Conservation (phyloP, 1,284 basidiomycete genomes). For the Apiotrichum sp. region DNA sequence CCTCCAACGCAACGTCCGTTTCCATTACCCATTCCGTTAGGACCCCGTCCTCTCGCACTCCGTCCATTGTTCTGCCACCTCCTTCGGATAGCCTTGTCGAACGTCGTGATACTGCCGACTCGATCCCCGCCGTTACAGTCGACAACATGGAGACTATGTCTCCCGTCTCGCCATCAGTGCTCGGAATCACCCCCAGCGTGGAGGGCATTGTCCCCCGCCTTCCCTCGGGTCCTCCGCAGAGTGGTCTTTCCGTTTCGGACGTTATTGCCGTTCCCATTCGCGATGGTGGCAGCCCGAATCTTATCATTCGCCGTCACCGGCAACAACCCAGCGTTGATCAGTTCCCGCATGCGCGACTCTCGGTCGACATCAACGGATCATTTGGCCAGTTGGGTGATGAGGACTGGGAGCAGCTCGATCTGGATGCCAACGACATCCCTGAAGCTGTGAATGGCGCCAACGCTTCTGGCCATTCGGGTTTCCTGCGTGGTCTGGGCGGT, state of each 20-base stretch:
- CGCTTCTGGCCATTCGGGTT: constrained; percentile 14
- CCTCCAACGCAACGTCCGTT: background rate
- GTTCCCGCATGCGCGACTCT: constrained; percentile 21
- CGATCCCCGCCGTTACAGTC: constrained; percentile 30
- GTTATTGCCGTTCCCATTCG: constrained; percentile 10
- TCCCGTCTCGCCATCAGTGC: constrained; percentile 22
- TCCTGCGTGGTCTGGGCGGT: constrained; percentile 19
- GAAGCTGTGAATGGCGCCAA: constrained; percentile 27
- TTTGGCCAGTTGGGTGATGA: constrained; percentile 30
- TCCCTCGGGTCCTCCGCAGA: constrained; percentile 8
- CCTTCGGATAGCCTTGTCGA: constrained; percentile 24
- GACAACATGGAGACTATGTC: constrained; percentile 22
- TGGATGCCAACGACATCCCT: constrained; percentile 13
- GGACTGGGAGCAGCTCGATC: constrained; percentile 15
- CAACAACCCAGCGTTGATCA: constrained; percentile 13
- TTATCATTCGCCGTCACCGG: constrained; percentile 18
- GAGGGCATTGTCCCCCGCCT: background rate
- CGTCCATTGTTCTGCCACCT: constrained; percentile 26
- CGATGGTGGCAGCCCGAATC: constrained; percentile 11
- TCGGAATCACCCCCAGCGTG: constrained; percentile 9
- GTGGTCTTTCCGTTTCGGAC: constrained; percentile 19
- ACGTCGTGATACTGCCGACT: constrained; percentile 19
- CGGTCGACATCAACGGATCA: constrained; percentile 37
- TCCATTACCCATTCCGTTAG: background rate
- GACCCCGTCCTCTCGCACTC: background rate